Evolutionary conservation across 345 rosid genomes (phyloP).

Genomic region (Heritiera fomes): DNA sequence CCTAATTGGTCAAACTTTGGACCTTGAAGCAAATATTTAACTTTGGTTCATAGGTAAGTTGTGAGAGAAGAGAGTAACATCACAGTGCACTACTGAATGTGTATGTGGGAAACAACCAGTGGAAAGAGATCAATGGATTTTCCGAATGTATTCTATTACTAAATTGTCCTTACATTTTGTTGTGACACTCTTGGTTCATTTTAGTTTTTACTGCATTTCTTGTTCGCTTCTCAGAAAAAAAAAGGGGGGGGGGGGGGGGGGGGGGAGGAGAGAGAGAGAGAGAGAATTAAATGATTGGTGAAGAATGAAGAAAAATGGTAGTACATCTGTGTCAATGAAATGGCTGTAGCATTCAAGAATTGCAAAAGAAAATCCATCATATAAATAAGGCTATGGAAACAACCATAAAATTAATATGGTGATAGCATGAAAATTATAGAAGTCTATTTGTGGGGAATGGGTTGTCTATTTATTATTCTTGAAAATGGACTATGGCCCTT

Average conservation of each 20-base stretch:
- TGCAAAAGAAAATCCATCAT: neutral
- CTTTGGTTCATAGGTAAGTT: neutral
- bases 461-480: neutral
- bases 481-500: neutral
- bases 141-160: neutral
- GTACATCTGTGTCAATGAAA: neutral
- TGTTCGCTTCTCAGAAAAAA: neutral
- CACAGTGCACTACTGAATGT: neutral
- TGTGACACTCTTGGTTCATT: neutral
- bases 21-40: neutral
- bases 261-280: too few relatives aligned
- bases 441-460: neutral
- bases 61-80: neutral
- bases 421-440: neutral
- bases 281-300: neutral
- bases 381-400: neutral
- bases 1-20: neutral
- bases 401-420: neutral
- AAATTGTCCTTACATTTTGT: neutral
- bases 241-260: too few relatives aligned
- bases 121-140: neutral
- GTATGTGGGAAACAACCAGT: neutral
- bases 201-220: neutral
- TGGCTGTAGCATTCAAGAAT: neutral
- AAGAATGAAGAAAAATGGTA: neutral